These are phyloP conservation scores for Monilinia laxa DNA, from an alignment of 2,329 filamentous ascomycete genomes.

Conservation along the genomic window DNA sequence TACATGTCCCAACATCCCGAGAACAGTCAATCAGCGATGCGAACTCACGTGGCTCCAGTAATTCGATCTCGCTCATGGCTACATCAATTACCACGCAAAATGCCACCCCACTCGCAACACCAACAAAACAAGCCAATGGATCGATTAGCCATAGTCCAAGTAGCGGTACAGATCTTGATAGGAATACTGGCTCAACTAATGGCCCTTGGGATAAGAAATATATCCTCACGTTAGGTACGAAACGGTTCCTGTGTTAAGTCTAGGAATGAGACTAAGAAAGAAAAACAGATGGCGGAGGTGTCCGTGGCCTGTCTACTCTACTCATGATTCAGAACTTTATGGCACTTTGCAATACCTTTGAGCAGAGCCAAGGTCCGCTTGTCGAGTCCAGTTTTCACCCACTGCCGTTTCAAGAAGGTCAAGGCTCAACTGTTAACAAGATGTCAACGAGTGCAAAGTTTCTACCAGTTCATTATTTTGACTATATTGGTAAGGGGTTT, in stretches of 20 bases:
- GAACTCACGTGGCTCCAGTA: not conserved
- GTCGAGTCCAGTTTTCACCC: not conserved
- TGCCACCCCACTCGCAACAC: not conserved
- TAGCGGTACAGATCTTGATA: not conserved
- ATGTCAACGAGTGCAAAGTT: not conserved
- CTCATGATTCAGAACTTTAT: not conserved
- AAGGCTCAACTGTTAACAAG: not conserved
- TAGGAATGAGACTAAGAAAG: not conserved
- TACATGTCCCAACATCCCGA: not conserved
- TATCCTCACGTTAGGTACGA: not conserved
- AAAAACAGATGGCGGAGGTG: not conserved
- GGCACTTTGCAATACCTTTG: not conserved
- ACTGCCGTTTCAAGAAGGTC: not conserved
- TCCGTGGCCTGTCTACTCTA: slow-evolving; percentile 4
- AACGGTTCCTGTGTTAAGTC: not conserved
- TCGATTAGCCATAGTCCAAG: not conserved
- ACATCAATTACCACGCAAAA: not conserved
- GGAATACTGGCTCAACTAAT: not conserved
- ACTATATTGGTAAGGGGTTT: not conserved
- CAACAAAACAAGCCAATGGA: not conserved
- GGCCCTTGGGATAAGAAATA: not conserved
- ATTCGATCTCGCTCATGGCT: not conserved
- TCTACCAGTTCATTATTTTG: slow-evolving; percentile 8
- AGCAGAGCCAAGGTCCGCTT: not conserved
- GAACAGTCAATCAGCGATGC: not conserved